phyloP scores from a whole-genome alignment of 2,329 filamentous ascomycete species.

The Nannizziopsis barbatae region DNA sequence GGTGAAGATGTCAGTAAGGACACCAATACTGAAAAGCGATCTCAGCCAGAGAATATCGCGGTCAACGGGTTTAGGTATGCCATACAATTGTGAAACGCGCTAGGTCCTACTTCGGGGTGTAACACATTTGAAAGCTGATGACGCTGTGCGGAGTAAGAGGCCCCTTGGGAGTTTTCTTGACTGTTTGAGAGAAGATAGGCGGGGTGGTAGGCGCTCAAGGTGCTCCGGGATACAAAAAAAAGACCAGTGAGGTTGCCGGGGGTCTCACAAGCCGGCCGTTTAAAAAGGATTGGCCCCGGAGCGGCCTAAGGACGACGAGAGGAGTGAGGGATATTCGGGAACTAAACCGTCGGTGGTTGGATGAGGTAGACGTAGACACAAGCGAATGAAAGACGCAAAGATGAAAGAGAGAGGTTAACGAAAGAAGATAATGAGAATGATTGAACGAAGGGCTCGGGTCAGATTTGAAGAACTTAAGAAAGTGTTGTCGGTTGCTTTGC shows the following conservation, averaged over 20 bases:
- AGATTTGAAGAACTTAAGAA: neutral
- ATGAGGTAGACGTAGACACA: neutral
- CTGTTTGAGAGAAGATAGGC: neutral
- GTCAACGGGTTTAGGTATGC: neutral
- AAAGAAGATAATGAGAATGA: neutral
- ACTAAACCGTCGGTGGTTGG: neutral
- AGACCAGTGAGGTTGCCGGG: no score
- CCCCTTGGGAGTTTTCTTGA: neutral
- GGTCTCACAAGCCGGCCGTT: no score
- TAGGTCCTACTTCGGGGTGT: conserved; percentile 7
- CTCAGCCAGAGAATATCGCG: neutral
- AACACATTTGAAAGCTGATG: conserved; percentile 5
- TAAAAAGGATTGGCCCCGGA: neutral
- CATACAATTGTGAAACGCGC: conserved; percentile 11
- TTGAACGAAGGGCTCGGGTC: conserved; percentile 4
- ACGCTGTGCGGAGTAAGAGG: conserved; percentile 1
- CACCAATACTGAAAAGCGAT: neutral
- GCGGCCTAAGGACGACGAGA: neutral
- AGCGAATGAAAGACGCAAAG: conserved; percentile 7
- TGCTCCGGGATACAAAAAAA: no score
- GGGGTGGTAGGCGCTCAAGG: neutral
- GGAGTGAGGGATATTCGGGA: neutral
- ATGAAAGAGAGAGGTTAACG: neutral
- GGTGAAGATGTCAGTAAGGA: neutral
- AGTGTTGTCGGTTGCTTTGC: conserved; percentile 7